These are phyloP conservation scores for Kluyveromyces siamensis DNA, from an alignment of 805 yeast genomes.

Conservation along the genomic window DNA sequence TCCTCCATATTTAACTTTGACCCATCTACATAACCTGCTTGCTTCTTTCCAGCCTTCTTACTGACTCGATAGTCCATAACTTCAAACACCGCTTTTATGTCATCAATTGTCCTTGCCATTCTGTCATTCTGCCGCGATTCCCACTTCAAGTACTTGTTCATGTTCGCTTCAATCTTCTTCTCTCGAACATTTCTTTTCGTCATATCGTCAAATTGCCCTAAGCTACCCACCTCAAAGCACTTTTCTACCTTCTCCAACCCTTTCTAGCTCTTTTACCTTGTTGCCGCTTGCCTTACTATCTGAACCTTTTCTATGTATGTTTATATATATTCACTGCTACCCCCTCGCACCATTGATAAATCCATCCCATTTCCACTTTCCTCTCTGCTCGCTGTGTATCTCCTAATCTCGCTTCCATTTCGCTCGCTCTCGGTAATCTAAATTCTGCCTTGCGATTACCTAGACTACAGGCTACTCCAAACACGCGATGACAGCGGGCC, in stretches of 20 bases:
- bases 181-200: not conserved
- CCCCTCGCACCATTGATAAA: too few species aligned
- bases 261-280: not conserved
- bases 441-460: too few species aligned
- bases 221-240: not conserved
- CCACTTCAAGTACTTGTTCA: slow-evolving; percentile 1
- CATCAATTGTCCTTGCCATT: slow-evolving; percentile 1
- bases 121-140: not conserved
- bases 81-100: slow-evolving; percentile 1
- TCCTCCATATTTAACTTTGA: not conserved
- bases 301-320: too few species aligned
- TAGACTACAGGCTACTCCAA: too few species aligned
- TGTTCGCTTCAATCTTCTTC: not conserved
- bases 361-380: too few species aligned
- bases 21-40: too few species aligned
- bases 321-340: too few species aligned
- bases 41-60: not conserved
- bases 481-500: too few species aligned
- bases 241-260: not conserved
- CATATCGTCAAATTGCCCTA: not conserved
- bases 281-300: too few species aligned
- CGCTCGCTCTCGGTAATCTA: too few species aligned
- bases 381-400: too few species aligned
- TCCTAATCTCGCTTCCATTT: too few species aligned
- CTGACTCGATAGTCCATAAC: not conserved